Conservation (phyloP, 345 rosid species). For the Atalantia buxifolia region DNA sequence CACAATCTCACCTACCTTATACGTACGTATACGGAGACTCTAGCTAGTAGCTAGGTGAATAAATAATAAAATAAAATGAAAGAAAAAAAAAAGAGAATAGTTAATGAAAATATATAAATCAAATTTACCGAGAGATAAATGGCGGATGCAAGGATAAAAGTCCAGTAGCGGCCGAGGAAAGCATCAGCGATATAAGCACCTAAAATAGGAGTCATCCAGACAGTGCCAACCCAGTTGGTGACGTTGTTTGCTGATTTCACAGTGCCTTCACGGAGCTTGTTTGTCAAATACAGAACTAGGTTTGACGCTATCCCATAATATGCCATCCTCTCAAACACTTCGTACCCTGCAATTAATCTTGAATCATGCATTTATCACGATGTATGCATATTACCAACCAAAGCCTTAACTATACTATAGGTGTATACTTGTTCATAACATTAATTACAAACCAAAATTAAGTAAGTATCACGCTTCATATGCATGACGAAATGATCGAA, state of each 20-base stretch:
- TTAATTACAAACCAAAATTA: no score
- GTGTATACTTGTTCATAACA: no score
- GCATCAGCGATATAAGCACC: slow-evolving; percentile 71
- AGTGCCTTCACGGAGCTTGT: slow-evolving; percentile 56
- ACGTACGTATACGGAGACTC: no score
- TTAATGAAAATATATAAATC: background rate
- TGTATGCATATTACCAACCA: no score
- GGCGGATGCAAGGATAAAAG: slow-evolving; percentile 41
- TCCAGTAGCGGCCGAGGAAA: slow-evolving; percentile 57
- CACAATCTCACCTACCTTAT: background rate
- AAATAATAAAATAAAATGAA: background rate
- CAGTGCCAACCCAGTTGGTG: slow-evolving; percentile 61
- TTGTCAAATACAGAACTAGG: slow-evolving; percentile 46
- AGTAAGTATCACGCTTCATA: no score
- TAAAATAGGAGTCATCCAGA: slow-evolving; percentile 53
- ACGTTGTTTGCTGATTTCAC: slow-evolving; percentile 59
- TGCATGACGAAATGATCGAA: no score
- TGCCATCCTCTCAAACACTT: slow-evolving; percentile 72
- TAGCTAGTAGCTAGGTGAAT: background rate
- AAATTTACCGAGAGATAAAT: slow-evolving; percentile 40
- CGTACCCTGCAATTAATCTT: slow-evolving; percentile 36
- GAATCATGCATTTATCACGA: no score
- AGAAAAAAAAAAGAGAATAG: background rate
- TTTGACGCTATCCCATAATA: slow-evolving; percentile 63
- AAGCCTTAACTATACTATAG: no score